phyloP scores from a whole-genome alignment of 306 rosid species.

The Astragalus glycyphyllos region DNA sequence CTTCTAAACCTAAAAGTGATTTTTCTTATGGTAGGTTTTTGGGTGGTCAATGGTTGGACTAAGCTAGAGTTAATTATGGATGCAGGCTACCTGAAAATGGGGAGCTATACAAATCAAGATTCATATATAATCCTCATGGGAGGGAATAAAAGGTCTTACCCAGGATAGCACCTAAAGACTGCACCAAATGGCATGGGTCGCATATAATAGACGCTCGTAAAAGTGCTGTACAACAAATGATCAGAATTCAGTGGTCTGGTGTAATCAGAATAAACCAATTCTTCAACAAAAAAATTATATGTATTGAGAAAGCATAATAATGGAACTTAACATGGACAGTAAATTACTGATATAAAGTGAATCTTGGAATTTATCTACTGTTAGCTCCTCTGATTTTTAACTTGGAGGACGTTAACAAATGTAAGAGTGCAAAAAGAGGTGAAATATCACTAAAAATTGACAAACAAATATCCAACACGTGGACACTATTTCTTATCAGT shows the following conservation, averaged over 20 bases:
- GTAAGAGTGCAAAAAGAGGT: conserved; percentile 6
- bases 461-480: conserved; percentile 19
- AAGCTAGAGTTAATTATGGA: conserved; percentile 17
- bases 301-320: conserved; percentile 24
- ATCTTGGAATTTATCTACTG: conserved; percentile 12
- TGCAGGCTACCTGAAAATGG: conserved; percentile 19
- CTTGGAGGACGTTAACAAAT: conserved; percentile 1
- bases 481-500: conserved; percentile 13
- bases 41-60: not conserved
- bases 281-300: conserved; percentile 10
- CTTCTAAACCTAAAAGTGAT: conserved; percentile 9
- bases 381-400: not conserved
- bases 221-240: conserved; percentile 64
- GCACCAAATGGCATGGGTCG: conserved; percentile 94
- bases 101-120: conserved; percentile 1
- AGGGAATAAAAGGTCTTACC: conserved; percentile 56
- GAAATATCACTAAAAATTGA: not conserved
- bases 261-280: conserved; percentile 32
- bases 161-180: conserved; percentile 89
- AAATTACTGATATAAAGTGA: conserved; percentile 5
- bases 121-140: not conserved
- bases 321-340: conserved; percentile 29
- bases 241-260: conserved; percentile 37
- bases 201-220: conserved; percentile 83
- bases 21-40: conserved; percentile 18